Evolutionary conservation across 2,329 filamentous ascomycete genomes (phyloP), one percentile per base, ranked within the genome.

Genomic region (Mollisiaceae sp.): DNA sequence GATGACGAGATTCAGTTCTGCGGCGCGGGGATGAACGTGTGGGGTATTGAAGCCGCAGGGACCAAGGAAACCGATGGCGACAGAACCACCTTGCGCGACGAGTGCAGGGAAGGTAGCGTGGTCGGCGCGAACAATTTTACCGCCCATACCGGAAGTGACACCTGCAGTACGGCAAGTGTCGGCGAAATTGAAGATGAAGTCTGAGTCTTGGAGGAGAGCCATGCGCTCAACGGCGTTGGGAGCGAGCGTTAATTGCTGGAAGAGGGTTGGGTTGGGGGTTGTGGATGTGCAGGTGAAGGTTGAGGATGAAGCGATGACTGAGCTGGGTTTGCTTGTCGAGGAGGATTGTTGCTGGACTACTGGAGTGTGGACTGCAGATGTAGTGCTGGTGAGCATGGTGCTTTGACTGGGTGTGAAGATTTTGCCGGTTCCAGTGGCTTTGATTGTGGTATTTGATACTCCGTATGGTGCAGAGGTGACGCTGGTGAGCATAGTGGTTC

Each of bases 1-100:
- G 59, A 81, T 79, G 66, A 85, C 78, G 71, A 85, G 75, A 68
- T 83, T 81, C 59, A 86, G 80, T 77, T 86, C 83, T 22, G 81
- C 78, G 38, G 81, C 80, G 45, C 84, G 82, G 57, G 82, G 82
- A 74, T 86, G 83, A 4, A 82, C 79, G 77, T 86, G 84, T 18
- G 83, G 82, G 14, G 82, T 85, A 78, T 84, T 85, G 76, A 87
- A 82, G 65, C 82, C 84, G 70, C 84, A 87, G 36, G 79, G 77
- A 43, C 79, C 77, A 52, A 87, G 76, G 71, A 81, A 81, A 45
- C 82, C 83, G 14, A 86, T 75, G 2, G 82, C 81, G 75, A 84
- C 82, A 63, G 79, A 79, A 43, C 81, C 75, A 36, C 80, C 79
- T 5, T 82, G 83, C 59, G 81, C 79, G 20, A 84, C 81, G 22